phyloP scores from a whole-genome alignment of 495 filamentous ascomycete species.

The Penicillium atrosanguineum region DNA sequence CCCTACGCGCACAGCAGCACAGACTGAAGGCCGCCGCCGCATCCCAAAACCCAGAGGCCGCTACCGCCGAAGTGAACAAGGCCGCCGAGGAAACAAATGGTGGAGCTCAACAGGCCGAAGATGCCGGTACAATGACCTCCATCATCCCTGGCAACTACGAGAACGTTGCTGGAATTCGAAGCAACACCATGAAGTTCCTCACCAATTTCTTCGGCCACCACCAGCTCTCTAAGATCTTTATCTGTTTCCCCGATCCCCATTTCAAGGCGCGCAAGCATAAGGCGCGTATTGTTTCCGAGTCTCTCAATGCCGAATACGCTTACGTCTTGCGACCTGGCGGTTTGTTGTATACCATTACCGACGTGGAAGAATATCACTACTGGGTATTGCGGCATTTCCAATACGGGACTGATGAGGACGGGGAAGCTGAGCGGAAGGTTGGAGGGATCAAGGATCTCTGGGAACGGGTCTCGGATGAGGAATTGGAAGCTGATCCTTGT shows the following conservation, averaged over 20 bases:
- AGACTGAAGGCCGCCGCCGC: slow-evolving; percentile 32
- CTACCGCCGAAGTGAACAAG: neutral
- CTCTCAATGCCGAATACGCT: slow-evolving; percentile 88
- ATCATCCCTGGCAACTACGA: slow-evolving; percentile 57
- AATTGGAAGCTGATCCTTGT: slow-evolving; percentile 70
- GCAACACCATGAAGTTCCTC: slow-evolving; percentile 97
- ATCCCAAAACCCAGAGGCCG: slow-evolving; percentile 2
- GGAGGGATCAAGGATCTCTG: slow-evolving; percentile 55
- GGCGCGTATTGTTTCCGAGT: slow-evolving; percentile 85
- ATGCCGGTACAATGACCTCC: slow-evolving; percentile 17
- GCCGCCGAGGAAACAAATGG: neutral
- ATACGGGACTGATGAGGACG: slow-evolving; percentile 21
- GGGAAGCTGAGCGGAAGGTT: slow-evolving; percentile 23
- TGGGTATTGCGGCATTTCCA: slow-evolving; percentile 91
- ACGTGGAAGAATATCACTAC: slow-evolving; percentile 87
- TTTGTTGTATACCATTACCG: slow-evolving; percentile 91
- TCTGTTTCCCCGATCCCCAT: slow-evolving; percentile 98
- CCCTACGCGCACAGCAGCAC: slow-evolving; percentile 66
- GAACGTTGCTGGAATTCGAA: slow-evolving; percentile 81
- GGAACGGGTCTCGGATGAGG: slow-evolving; percentile 55
- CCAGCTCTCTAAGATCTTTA: slow-evolving; percentile 85
- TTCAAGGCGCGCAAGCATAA: slow-evolving; percentile 98
- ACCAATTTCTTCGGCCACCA: slow-evolving; percentile 83
- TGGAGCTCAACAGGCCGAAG: slow-evolving; percentile 31
- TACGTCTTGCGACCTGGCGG: slow-evolving; percentile 82